Base-by-base conservation (phyloP, 768 basidiomycete genomes). In the Stropharia rugosoannulata region DNA sequence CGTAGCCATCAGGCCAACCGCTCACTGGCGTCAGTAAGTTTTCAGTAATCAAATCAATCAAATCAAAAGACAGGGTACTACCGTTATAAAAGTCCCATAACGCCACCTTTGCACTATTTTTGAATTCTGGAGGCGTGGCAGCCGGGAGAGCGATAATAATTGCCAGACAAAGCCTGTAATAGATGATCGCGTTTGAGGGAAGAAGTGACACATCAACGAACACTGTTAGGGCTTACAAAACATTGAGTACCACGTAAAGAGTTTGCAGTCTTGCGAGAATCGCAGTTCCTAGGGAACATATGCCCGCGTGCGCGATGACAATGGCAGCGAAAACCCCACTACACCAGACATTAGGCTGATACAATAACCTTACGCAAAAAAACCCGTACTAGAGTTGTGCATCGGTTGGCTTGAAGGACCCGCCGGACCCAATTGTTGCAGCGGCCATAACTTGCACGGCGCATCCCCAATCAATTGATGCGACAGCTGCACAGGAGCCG, bases 81-180 rank as follows among this genome's bases (percentile, higher is more conserved):
- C 86, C 63, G 56, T 88, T 87, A 37, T 76, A 70, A 53, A 87
- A 88, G 48, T 83, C 77, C 18, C 82, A 80, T 5, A 91, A 74
- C 0, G 85, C 87, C 54, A 80, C 86, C 18, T 75, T 75, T 1
- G 86, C 81, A 1, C 70, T 78, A 66, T 90, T 91, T 59, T 71
- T 80, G 49, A 83, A 77, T 46, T 82, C 79, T 16, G 69, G 69
- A 3, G 86, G 85, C 4, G 87, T 86, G 3, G 83, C 80, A 16
- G 73, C 80, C 0, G 88, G 89, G 3, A 91, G 73, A 6, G 80
- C 86, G 49, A 93, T 80, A 51, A 92, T 85, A 5, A 90, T 77
- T 1, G 80, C 83, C 5, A 89, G 62, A 59, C 83, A 86, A 13
- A 87, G 68, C 18, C 86, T 88, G 51, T 1, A 4, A 39, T n/a